Evolutionary conservation across 129 eudicot genomes (phyloP), one percentile per base, ranked within the genome.

Genomic region (Apium graveolens): DNA sequence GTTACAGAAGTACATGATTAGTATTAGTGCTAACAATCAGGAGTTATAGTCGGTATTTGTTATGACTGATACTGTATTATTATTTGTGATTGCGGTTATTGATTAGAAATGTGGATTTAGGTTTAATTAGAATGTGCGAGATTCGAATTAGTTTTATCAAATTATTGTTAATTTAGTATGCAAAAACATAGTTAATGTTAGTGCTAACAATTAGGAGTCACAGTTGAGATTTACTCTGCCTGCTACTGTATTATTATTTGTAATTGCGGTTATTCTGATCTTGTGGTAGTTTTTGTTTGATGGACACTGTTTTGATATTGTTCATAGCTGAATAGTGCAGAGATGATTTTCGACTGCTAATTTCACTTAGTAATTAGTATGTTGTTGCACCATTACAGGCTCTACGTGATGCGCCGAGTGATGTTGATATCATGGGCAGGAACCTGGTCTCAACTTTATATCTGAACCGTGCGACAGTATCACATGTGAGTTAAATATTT

Each of bases 391-490:
- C 55, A 73, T 74, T 53, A 39, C 79, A 94, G 98, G 98, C 98
- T 4, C 75, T 94, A 78, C 92, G 96, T 38, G 75, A 81, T 88
- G 98, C 97, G 80, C 98, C 96, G 13, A 77, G 65, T 32, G 86
- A 86, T 87, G 90, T 44, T 39, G 86, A 85, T 71, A 97, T 84
- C 74, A 80, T 39, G 80, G 91, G 82, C 39, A 90, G 81, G 80
- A 87, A 85, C 84, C 85, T 90, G 75, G 85, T 87, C 43, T 89
- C 97, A 21, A 86, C 84, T 14, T 82, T 94, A 27, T 94, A 88
- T 70, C 85, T 94, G 37, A 94, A 94, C 84, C 93, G 98, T 62
- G 97, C 98, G 34, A 84, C 90, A 80, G 86, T 86, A 42, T 85
- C 86, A 53, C 90, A 88, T 87, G 98, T 91, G 83, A 87, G 90